Evolutionary conservation across 2,329 filamentous ascomycete genomes (phyloP).

Genomic region (Aureobasidium sp.): DNA sequence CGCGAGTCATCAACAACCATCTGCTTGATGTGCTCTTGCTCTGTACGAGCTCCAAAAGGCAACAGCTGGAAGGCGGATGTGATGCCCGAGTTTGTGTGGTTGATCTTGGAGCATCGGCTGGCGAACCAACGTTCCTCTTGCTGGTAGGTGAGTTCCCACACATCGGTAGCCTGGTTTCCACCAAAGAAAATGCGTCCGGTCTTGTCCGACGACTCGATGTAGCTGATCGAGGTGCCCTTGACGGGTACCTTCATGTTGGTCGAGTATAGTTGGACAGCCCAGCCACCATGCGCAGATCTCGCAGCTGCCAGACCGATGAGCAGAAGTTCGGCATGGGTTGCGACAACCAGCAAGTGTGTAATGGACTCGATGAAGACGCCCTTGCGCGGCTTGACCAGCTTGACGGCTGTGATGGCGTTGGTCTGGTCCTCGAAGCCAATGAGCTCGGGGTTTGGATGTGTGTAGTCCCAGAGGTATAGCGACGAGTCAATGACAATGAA

Average conservation of each 20-base stretch:
- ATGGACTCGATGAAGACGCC: constrained; percentile 84
- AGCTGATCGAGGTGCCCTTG: constrained; percentile 65
- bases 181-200: constrained; percentile 91
- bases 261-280: constrained; percentile 71
- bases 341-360: constrained; percentile 80
- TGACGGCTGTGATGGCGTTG: constrained; percentile 84
- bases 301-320: constrained; percentile 72
- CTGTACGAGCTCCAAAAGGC: constrained; percentile 27
- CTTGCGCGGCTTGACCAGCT: constrained; percentile 71
- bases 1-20: constrained; percentile 85
- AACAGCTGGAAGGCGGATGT: constrained; percentile 46
- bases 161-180: constrained; percentile 69
- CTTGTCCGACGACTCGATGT: constrained; percentile 67
- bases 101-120: constrained; percentile 76
- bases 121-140: constrained; percentile 97
- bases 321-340: constrained; percentile 76
- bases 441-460: constrained; percentile 79
- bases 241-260: constrained; percentile 77
- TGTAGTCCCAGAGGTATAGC: constrained; percentile 97
- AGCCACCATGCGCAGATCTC: constrained; percentile 57
- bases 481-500: constrained; percentile 96
- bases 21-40: constrained; percentile 58
- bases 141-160: constrained; percentile 92
- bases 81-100: constrained; percentile 72
- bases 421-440: constrained; percentile 86